A percentile compares a stretch with the other conserved stretches of the same genome.
Conservation (phyloP, 805 yeast species). For the Schizosaccharomyces osmophilus region DNA sequence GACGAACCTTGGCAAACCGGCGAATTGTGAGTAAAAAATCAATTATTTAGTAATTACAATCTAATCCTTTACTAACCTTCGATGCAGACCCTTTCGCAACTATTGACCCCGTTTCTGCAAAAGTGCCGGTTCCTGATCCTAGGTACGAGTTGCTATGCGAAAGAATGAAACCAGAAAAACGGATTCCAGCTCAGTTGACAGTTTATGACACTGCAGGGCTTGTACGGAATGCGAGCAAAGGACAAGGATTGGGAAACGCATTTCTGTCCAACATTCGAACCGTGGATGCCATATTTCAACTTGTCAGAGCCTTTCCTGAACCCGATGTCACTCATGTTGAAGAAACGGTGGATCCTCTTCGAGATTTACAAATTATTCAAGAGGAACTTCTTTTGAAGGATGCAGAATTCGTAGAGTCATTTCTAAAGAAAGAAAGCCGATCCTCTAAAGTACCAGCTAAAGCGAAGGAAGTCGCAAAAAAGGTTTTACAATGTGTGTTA, state of each 20-base stretch:
- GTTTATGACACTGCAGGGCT: constrained; percentile 93
- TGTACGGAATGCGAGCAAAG: constrained; percentile 69
- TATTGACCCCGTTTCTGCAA: constrained; percentile 92
- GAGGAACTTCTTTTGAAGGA: constrained; percentile 89
- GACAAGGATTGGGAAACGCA: constrained; percentile 67
- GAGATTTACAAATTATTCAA: constrained; percentile 77
- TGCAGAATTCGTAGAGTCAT: constrained; percentile 77
- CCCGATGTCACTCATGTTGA: constrained; percentile 93
- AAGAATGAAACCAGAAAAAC: constrained; percentile 43
- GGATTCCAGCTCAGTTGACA: constrained; percentile 68
- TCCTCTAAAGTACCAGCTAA: constrained; percentile 72
- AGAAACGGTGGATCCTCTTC: constrained; percentile 84
- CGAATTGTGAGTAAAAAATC: constrained; percentile 31
- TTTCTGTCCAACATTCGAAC: constrained; percentile 90
- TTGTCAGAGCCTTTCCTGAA: constrained; percentile 91
- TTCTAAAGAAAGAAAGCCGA: constrained; percentile 52
- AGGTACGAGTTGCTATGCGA: constrained; percentile 56
- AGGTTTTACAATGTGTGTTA: constrained; percentile 52
- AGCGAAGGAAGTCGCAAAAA: constrained; percentile 57
- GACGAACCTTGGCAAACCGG: constrained; percentile 85
- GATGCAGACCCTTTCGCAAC: constrained; percentile 58
- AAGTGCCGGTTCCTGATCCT: constrained; percentile 78
- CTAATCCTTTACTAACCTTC: too few relatives aligned
- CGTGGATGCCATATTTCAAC: constrained; percentile 93
- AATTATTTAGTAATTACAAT: too few relatives aligned